Conservation (phyloP, 1,284 basidiomycete genomes). For the Naganishia liquefaciens region DNA sequence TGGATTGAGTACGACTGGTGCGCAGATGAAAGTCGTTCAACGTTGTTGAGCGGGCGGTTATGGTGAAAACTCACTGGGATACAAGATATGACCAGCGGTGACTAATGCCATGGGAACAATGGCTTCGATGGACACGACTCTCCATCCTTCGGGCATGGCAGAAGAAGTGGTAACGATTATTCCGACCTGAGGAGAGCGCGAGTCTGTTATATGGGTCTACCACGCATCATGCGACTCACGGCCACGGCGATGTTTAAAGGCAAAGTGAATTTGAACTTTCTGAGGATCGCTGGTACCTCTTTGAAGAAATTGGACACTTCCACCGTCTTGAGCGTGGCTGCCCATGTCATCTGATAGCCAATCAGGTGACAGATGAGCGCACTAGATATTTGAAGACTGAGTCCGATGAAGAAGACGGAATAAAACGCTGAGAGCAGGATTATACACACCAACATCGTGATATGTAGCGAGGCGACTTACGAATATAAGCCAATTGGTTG, state of each 20-base stretch:
- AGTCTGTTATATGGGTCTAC: neutral
- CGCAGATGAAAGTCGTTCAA: neutral
- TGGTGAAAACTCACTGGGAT: conserved; percentile 27
- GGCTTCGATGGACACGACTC: conserved; percentile 39
- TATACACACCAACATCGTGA: conserved; percentile 24
- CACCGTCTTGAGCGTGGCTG: conserved; percentile 58
- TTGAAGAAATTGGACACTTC: conserved; percentile 61
- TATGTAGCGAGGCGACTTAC: neutral
- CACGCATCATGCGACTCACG: conserved; percentile 40
- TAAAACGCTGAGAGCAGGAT: conserved; percentile 53
- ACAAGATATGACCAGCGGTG: conserved; percentile 41
- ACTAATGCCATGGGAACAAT: conserved; percentile 43
- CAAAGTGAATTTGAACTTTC: conserved; percentile 69
- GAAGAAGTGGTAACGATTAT: conserved; percentile 39
- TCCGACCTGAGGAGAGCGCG: conserved; percentile 57
- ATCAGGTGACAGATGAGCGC: conserved; percentile 76
- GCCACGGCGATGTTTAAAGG: conserved; percentile 60
- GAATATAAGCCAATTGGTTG: conserved; percentile 46
- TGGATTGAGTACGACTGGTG: conserved; percentile 16
- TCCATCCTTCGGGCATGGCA: conserved; percentile 41
- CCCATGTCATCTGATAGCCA: conserved; percentile 81
- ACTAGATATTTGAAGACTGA: conserved; percentile 69
- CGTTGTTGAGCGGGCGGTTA: neutral
- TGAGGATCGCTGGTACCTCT: conserved; percentile 76
- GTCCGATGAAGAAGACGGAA: conserved; percentile 80